Evolutionary conservation across 352 stramenopile species (phyloP).

Genomic region (Pythium vanterpoolii): DNA sequence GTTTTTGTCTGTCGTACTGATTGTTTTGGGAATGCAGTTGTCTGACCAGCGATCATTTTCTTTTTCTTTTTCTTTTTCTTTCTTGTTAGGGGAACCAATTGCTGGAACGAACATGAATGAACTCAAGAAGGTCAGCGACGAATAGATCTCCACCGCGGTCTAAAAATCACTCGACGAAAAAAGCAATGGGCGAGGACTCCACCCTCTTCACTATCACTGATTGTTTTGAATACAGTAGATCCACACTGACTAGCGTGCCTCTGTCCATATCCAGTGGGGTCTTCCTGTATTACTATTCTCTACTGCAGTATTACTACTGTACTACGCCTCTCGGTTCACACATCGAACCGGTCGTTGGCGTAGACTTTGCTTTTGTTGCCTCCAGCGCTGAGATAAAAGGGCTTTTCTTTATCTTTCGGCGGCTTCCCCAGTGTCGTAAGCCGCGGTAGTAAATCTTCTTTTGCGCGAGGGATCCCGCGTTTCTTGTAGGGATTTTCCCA

Average conservation of each 20-base stretch:
- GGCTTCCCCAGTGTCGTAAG: conserved; percentile 42
- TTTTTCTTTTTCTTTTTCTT: too few species aligned
- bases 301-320: not conserved
- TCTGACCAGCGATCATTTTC: conserved; percentile 14
- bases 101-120: conserved; percentile 86
- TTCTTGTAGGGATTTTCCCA: conserved; percentile 74
- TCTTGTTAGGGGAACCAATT: conserved; percentile 47
- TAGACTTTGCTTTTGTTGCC: conserved; percentile 69
- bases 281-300: not conserved
- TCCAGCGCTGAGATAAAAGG: conserved; percentile 55
- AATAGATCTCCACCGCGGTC: conserved; percentile 33
- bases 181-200: not conserved
- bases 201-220: not conserved
- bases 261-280: not conserved
- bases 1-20: not conserved
- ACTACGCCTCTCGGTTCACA: conserved; percentile 24
- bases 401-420: conserved; percentile 33
- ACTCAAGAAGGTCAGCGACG: conserved; percentile 79
- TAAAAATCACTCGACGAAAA: not conserved
- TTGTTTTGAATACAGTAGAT: not conserved
- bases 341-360: conserved; percentile 62
- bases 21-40: not conserved
- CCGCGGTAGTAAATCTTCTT: conserved; percentile 44
- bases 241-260: not conserved
- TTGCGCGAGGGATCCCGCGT: conserved; percentile 44